Evolutionary conservation across 2,329 filamentous ascomycete species (phyloP), one percentile per base, ranked within the genome.

Genomic region (Cladophialophora carrionii): DNA sequence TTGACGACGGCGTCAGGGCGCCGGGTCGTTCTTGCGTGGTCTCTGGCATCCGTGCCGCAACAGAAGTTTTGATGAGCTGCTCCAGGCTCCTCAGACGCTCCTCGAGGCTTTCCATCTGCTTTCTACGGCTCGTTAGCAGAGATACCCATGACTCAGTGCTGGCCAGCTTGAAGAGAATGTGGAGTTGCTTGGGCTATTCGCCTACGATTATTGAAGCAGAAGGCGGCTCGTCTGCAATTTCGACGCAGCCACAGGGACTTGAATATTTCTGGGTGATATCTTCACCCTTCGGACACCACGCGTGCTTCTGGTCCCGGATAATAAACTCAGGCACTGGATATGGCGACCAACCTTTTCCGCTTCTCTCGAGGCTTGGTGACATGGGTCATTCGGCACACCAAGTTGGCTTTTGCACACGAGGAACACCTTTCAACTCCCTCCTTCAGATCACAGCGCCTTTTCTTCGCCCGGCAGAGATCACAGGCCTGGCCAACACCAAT

Each of bases 351-450:
- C 92, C 94, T 94, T 83, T 98, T 98, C 1, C 94, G 94, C 58
- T 93, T 93, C 76, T 90, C 94, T 68, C 94, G 86, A 84, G 98
- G 98, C 87, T 99, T 99, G 81, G 98, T 94, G 43, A 97, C 93
- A 76, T 96, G 92, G 0, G 95, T 98, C 76, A 97, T 97, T 71
- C 96, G 87, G 77, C 94, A 98, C 72, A 96, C 92, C 4, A 92
- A 96, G 83, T 96, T 97, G 82, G 97, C 96, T 77, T 97, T 97
- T 76, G 90, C 89, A 78, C 94, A 98, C 78, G 97, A 93, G 4
- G 91, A 93, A 78, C 94, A 98, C 65, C 91, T 88, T 41, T 93
- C 93, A 78, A 96, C 57, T 22, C 31, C 62, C 12, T 49, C 87
- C 80, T 96, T 96, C 71, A 94, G 93, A 76, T 98, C 94, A 78